Evolutionary conservation across 2,329 filamentous ascomycete genomes (phyloP).

Genomic region (Penicillium sp.): DNA sequence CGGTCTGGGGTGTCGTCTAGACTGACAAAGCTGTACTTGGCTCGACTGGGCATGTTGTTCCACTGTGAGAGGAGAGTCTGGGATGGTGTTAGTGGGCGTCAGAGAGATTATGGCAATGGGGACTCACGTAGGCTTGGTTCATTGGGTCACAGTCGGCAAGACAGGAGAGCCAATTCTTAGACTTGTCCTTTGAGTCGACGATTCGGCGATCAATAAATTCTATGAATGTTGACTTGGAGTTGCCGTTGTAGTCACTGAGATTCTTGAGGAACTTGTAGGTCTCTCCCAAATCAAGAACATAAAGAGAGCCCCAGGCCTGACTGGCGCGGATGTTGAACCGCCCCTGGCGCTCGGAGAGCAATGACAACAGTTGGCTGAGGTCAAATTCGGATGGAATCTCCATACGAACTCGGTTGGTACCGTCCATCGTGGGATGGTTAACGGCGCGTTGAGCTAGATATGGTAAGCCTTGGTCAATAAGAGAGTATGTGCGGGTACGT

Average conservation of each 20-base stretch:
- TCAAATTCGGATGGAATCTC: slow-evolving; percentile 44
- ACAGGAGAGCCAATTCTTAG: slow-evolving; percentile 46
- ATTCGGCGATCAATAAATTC: slow-evolving; percentile 49
- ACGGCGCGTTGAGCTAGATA: slow-evolving; percentile 45
- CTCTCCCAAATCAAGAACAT: slow-evolving; percentile 44
- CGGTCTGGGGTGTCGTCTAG: slow-evolving; percentile 33
- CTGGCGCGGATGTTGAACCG: slow-evolving; percentile 47
- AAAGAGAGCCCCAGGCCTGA: slow-evolving; percentile 45
- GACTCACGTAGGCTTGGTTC: slow-evolving; percentile 43
- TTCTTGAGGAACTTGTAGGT: slow-evolving; percentile 43
- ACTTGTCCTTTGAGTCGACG: slow-evolving; percentile 47
- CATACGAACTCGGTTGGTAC: slow-evolving; percentile 38
- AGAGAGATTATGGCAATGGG: neutral
- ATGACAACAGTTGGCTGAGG: slow-evolving; percentile 38
- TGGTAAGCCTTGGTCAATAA: slow-evolving; percentile 16
- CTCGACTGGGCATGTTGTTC: slow-evolving; percentile 51
- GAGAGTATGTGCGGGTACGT: slow-evolving; percentile 16
- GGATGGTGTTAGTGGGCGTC: slow-evolving; percentile 1
- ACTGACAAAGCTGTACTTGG: slow-evolving; percentile 44
- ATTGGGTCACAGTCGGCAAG: slow-evolving; percentile 44
- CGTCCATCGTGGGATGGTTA: slow-evolving; percentile 43
- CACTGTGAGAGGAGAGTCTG: slow-evolving; percentile 45
- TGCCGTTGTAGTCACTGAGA: slow-evolving; percentile 41
- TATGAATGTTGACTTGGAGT: slow-evolving; percentile 40
- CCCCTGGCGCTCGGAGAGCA: slow-evolving; percentile 40